phyloP scores from a whole-genome alignment of 441 rosid genomes.

The Adansonia rubrostipa region DNA sequence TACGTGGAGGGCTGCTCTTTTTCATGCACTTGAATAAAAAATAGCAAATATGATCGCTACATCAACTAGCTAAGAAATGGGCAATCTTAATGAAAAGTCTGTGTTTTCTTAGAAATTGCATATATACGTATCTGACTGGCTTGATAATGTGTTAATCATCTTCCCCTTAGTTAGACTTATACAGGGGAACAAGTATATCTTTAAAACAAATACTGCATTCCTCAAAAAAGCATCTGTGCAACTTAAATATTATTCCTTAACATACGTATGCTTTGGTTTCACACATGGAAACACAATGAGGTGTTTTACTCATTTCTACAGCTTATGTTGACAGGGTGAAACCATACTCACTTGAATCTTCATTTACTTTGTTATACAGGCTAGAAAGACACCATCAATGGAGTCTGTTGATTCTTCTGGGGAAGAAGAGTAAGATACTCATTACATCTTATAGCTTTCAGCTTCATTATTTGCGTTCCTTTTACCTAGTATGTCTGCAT shows the following conservation, averaged over 20 bases:
- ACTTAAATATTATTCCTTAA: slow-evolving; percentile 14
- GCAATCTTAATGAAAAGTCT: neutral
- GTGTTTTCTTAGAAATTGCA: neutral
- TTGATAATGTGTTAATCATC: neutral
- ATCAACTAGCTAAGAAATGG: slow-evolving; percentile 15
- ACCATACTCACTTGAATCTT: slow-evolving; percentile 30
- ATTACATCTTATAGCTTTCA: slow-evolving; percentile 25
- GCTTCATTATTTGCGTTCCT: slow-evolving; percentile 29
- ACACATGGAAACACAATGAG: slow-evolving; percentile 2
- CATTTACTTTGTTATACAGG: slow-evolving; percentile 53
- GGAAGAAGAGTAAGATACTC: slow-evolving; percentile 91
- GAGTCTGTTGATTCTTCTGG: slow-evolving; percentile 96
- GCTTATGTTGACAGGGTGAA: slow-evolving; percentile 5
- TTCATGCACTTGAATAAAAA: neutral
- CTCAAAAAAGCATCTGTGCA: slow-evolving; percentile 8
- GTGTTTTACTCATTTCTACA: neutral
- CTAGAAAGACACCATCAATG: slow-evolving; percentile 79
- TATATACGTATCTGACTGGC: slow-evolving; percentile 4
- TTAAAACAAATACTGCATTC: neutral
- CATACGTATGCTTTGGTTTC: neutral
- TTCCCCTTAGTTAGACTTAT: neutral
- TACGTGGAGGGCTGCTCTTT: neutral
- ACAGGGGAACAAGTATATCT: neutral
- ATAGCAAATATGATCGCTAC: neutral
- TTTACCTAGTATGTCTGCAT: slow-evolving; percentile 18